These are phyloP conservation scores for Nephelium lappaceum DNA, from an alignment of 345 rosid species.

Conservation along the genomic window DNA sequence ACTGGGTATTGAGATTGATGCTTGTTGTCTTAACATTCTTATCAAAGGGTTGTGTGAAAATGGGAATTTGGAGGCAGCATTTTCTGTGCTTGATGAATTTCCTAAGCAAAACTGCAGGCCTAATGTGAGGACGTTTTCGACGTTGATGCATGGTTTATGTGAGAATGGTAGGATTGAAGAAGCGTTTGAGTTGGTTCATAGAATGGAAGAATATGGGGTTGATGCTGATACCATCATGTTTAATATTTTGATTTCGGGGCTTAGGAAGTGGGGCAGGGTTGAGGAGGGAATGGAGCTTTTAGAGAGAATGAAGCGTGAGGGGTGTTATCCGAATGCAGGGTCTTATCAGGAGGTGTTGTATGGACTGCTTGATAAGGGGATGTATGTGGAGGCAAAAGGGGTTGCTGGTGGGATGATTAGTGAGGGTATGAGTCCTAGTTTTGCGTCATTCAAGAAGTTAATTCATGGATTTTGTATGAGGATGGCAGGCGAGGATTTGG, in stretches of 20 bases:
- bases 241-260: conserved; percentile 85
- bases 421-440: conserved; percentile 62
- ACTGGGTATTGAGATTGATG: conserved; percentile 79
- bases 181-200: conserved; percentile 62
- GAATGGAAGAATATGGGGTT: conserved; percentile 74
- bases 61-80: conserved; percentile 66
- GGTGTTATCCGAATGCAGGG: conserved; percentile 72
- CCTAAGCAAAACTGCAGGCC: conserved; percentile 71
- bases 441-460: conserved; percentile 62
- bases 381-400: conserved; percentile 57
- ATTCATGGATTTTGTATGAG: conserved; percentile 59
- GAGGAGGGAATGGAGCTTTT: conserved; percentile 63
- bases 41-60: conserved; percentile 75
- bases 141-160: conserved; percentile 72
- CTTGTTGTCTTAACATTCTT: conserved; percentile 79
- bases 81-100: conserved; percentile 91
- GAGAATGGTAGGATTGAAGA: conserved; percentile 55
- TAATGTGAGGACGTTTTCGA: conserved; percentile 74
- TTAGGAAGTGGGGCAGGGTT: conserved; percentile 74
- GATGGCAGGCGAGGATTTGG: conserved; percentile 53
- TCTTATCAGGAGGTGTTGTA: conserved; percentile 81
- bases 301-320: conserved; percentile 62
- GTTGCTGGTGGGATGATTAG: conserved; percentile 60
- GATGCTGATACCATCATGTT: conserved; percentile 72
- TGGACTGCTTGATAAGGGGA: conserved; percentile 67